phyloP scores from a whole-genome alignment of 495 filamentous ascomycete genomes.

The Tuber melanosporum region DNA sequence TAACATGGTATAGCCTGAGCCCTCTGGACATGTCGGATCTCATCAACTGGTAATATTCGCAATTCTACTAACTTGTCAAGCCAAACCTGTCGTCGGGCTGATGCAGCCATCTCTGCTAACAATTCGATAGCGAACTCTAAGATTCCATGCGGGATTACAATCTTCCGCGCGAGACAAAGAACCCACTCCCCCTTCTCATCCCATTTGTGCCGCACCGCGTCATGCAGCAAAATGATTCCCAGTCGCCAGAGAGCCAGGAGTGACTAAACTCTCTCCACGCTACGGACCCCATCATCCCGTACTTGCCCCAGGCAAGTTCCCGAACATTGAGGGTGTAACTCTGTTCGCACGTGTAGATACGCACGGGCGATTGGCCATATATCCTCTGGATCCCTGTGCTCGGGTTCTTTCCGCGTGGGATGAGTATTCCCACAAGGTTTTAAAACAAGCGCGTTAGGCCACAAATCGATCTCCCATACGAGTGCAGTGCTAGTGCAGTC shows the following conservation, averaged over 20 bases:
- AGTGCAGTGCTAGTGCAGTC: background rate
- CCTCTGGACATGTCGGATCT: background rate
- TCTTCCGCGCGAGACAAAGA: background rate
- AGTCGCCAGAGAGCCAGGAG: background rate
- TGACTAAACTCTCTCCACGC: background rate
- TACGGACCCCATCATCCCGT: background rate
- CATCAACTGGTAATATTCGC: background rate
- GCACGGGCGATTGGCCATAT: background rate
- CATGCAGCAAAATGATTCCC: background rate
- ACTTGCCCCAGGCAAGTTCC: background rate
- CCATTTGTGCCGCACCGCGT: background rate
- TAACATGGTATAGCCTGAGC: background rate
- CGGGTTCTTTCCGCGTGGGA: background rate
- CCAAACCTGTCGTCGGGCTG: background rate
- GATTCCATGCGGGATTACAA: constrained; percentile 11
- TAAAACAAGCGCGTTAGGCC: background rate
- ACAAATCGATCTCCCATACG: background rate
- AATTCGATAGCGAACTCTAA: background rate
- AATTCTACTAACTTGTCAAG: background rate
- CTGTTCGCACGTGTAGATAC: background rate
- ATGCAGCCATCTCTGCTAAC: background rate
- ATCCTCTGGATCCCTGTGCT: background rate
- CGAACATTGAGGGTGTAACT: background rate
- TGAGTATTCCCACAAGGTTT: background rate
- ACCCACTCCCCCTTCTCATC: background rate